Evolutionary conservation across 768 basidiomycete genomes (phyloP).

Genomic region (Hygrocybe coccinea): DNA sequence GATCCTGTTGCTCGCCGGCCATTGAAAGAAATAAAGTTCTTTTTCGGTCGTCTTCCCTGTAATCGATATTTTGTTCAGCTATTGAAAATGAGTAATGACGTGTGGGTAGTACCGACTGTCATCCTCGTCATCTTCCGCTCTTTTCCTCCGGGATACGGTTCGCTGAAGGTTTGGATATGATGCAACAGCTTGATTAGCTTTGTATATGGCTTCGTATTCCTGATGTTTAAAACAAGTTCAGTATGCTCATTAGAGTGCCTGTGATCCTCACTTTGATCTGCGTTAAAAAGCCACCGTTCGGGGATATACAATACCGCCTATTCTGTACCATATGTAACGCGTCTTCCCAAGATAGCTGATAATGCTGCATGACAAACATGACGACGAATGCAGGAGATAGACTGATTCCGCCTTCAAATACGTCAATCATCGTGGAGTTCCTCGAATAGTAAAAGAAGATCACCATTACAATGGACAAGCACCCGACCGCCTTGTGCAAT

Average conservation of each 20-base stretch:
- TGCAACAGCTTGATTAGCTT: constrained; percentile 66
- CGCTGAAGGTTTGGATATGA: constrained; percentile 46
- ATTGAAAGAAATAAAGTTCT: constrained; percentile 32
- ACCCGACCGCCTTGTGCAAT: constrained; percentile 63
- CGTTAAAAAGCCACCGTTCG: constrained; percentile 85
- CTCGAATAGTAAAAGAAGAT: neutral
- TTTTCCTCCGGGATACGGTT: constrained; percentile 55
- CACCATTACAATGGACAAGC: constrained; percentile 88
- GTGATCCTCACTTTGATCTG: constrained; percentile 71
- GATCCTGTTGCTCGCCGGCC: constrained; percentile 32
- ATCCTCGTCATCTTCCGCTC: constrained; percentile 72
- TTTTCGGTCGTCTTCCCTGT: constrained; percentile 46
- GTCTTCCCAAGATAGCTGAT: constrained; percentile 79
- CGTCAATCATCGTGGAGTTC: neutral
- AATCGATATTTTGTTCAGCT: constrained; percentile 1
- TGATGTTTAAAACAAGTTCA: constrained; percentile 23
- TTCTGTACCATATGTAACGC: constrained; percentile 86
- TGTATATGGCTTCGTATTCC: constrained; percentile 94
- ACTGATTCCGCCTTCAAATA: constrained; percentile 68
- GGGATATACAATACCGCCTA: constrained; percentile 88
- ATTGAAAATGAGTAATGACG: constrained; percentile 3
- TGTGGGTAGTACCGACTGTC: constrained; percentile 30
- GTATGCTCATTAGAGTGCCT: neutral
- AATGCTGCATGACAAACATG: constrained; percentile 89
- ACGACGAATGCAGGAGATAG: constrained; percentile 86